Percentiles rank a stretch among this genome's conserved stretches.
These are phyloP conservation scores for Tarenaya hassleriana DNA, from an alignment of 345 rosid species.

Conservation along the genomic window DNA sequence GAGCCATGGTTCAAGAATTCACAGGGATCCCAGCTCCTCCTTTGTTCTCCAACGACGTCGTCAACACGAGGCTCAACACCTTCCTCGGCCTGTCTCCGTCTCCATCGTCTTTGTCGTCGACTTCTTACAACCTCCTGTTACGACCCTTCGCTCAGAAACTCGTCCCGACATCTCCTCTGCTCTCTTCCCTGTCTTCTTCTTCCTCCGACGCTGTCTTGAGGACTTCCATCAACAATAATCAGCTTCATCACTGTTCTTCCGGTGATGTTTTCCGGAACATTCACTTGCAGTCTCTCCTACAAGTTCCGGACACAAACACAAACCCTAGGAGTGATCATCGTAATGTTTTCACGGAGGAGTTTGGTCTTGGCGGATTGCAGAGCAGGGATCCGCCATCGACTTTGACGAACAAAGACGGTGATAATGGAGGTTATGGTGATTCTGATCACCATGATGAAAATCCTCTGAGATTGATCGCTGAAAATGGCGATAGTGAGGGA, in stretches of 20 bases:
- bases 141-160: slow-evolving; percentile 48
- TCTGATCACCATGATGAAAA: slow-evolving; percentile 32
- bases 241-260: not conserved
- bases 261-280: slow-evolving; percentile 35
- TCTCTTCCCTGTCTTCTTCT: too few relatives aligned
- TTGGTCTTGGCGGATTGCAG: slow-evolving; percentile 43
- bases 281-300: slow-evolving; percentile 60
- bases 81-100: slow-evolving; percentile 50
- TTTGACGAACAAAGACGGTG: slow-evolving; percentile 28
- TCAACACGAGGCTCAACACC: slow-evolving; percentile 50
- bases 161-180: slow-evolving; percentile 32
- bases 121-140: slow-evolving; percentile 39
- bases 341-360: slow-evolving; percentile 4
- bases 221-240: slow-evolving; percentile 28
- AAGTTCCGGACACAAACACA: slow-evolving; percentile 34
- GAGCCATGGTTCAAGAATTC: slow-evolving; percentile 98
- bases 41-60: slow-evolving; percentile 45
- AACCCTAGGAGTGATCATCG: slow-evolving; percentile 33
- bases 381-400: slow-evolving; percentile 37
- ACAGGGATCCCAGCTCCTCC: slow-evolving; percentile 96
- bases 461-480: slow-evolving; percentile 31
- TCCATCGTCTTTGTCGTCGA: slow-evolving; percentile 37
- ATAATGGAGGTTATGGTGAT: slow-evolving; percentile 32
- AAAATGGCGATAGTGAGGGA: slow-evolving; percentile 20
- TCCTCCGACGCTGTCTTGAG: slow-evolving; percentile 18